Base-by-base conservation (phyloP, 2,329 filamentous ascomycete genomes). In the Colletotrichum sp. region DNA sequence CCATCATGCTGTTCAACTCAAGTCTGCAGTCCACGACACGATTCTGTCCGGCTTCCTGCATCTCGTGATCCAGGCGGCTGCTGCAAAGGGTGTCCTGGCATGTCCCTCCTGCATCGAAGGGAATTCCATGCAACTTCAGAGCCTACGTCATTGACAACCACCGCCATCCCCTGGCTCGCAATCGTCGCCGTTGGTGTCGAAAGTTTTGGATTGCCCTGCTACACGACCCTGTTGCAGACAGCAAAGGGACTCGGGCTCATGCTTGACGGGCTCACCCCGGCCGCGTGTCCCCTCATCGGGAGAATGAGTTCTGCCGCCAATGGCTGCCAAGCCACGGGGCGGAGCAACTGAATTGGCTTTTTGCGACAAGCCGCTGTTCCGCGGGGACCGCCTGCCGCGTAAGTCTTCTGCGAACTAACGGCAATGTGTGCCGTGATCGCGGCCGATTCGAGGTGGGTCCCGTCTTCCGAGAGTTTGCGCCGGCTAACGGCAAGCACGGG, bases 181-280 rank as follows among this genome's bases (percentile, higher is more conserved):
- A 52, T 52, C n/a, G n/a, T 21, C n/a, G 43, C n/a, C 43, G n/a
- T 21, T 52, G n/a, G 26, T 52, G 64, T 30, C 34, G 48, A 36
- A 34, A 26, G 61, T 67, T 75, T 75, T 71, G 61, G 59, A 28
- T 43, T 43, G 52, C n/a, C 61, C 30, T 36, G 48, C 36, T 26
- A 26, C n/a, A 24, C 55, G 26, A 28, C 72, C 15, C 55, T 66
- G 34, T 59, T 48, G 28, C 72, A 74, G 26, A 18, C 21, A 36
- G 13, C 55, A 61, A 48, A 57, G 36, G 39, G 26, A 32, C 67
- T 66, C 16, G 52, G 28, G 36, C 36, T 52, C 48, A 28, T 34
- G 26, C 21, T 30, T 67, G 36, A 39, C 71, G 68, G 72, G 67
- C 36, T 67, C 57, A 72, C 57, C 63, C 69, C 63, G n/a, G 73